Evolutionary conservation across 306 rosid genomes (phyloP), one percentile per base, ranked within the genome.

Genomic region (Chamaecrista fasciculata): DNA sequence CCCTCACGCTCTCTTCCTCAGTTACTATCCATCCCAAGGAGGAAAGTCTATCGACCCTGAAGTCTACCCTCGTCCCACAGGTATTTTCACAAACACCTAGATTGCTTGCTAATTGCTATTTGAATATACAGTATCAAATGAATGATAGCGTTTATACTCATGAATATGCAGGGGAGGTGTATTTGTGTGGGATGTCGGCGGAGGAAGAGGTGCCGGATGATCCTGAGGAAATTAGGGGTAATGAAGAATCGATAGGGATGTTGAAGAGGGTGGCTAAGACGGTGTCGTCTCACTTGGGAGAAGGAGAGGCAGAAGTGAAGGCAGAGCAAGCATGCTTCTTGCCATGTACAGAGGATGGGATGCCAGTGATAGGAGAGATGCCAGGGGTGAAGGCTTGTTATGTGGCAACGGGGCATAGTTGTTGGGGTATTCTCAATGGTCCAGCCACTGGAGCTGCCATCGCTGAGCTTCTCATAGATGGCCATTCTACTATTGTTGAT

Each of bases 381-480:
- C 90, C 92, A 0, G 95, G 81, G 18, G 39, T 86, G 19, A 76
- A 75, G 28, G 95, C 86, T 3, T 94, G 97, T 64, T 90, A 83
- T 73, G 97, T 94, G 24, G 96, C 96, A 0, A 94, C 97, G 0
- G 97, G 97, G 8, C 97, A 90, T 53, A 86, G 84, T 57, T 88
- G 96, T 58, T 90, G 98, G 97, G 98, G 97, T 25, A 88, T 94
- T 80, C 79, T 94, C 5, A 94, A 94, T 75, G 98, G 87, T 21
- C 97, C 96, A 5, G 98, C 98, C 36, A 94, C 97, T 47, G 98
- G 97, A 0, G 95, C 88, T 79, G 90, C 96, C 12, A 24, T 94
- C 73, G 90, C 98, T 20, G 91, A 94, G 73, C 97, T 94, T 80
- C 62, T 94, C 8, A 52, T 90, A 39, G 84, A 90, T 79, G 96